Evolutionary conservation across 805 yeast genomes (phyloP), one percentile per base, ranked within the genome.

Genomic region (Teunomyces tritomae): DNA sequence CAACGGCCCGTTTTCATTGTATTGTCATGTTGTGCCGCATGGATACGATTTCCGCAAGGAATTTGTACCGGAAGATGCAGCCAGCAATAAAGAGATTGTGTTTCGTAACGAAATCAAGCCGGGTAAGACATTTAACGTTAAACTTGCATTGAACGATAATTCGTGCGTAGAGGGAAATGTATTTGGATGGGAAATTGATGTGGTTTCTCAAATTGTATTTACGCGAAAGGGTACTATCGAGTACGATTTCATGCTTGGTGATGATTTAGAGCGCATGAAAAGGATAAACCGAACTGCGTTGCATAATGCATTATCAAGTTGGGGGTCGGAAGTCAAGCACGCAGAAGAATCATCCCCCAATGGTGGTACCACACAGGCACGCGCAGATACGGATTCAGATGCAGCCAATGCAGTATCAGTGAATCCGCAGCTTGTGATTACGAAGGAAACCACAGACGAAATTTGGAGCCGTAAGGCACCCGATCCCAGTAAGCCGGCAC

Each of bases 81-180:
- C 54, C 24, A 42, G 49, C 13, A 60, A 61, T 37, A 53, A 55
- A 30, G 76, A 72, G 51, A 66, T 73, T 6, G 58, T 58, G 32
- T 73, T 69, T 55, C 60, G 62, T 26, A 71, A 72, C 50, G 64
- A 68, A 35, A 64, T 89, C 16, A 84, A 83, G 52, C 94, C 96
- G 0, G 88, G 86, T 20, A 86, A 83, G 56, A 72, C 82, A 5
- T 86, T 85, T 61, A 77, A 79, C 48, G 83, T 82, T 2, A 70
- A 70, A 48, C 67, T 88, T 24, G 55, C 64, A 13, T 60, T 86
- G 54, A 82, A 79, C 59, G 63, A 65, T 3, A 74, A 77, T 51
- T 75, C 82, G 9, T 49, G 51, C 9, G 49, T 54, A 17, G 51
- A 43, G 14, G 42, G 30, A 4, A 50, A 49, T 8, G 52, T 57